Percentiles rank a stretch among this genome's conserved stretches.
Evolutionary conservation across 2,329 filamentous ascomycete genomes (phyloP).

Genomic region (Nigrograna mackinnonii): DNA sequence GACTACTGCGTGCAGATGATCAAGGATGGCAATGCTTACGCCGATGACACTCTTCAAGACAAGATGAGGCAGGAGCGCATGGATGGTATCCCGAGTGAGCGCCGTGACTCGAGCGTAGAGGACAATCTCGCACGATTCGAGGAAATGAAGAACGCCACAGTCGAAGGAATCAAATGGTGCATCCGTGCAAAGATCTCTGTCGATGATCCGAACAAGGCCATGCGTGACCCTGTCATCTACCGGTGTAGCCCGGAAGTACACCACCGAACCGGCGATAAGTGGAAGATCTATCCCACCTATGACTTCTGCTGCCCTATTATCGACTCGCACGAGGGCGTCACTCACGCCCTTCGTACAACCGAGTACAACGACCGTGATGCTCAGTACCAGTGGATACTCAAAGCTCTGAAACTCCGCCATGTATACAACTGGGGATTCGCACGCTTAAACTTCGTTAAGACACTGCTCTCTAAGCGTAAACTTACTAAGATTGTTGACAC

Average conservation of each 20-base stretch:
- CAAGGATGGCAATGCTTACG: constrained; percentile 85
- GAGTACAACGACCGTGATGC: constrained; percentile 88
- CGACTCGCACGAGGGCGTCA: constrained; percentile 79
- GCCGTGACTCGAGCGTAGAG: constrained; percentile 77
- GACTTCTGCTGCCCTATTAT: constrained; percentile 85
- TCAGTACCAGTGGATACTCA: constrained; percentile 85
- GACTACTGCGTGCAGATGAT: constrained; percentile 84
- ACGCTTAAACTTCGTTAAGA: constrained; percentile 81
- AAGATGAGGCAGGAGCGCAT: constrained; percentile 84
- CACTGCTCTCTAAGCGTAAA: constrained; percentile 84
- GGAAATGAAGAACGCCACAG: constrained; percentile 87
- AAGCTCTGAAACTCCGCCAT: constrained; percentile 71
- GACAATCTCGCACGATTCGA: constrained; percentile 86
- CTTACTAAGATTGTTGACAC: constrained; percentile 80
- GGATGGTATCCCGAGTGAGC: constrained; percentile 79
- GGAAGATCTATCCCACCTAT: constrained; percentile 89
- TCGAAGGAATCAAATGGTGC: constrained; percentile 81
- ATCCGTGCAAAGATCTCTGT: constrained; percentile 93
- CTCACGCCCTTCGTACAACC: constrained; percentile 80
- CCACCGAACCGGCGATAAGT: constrained; percentile 76
- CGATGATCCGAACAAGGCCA: constrained; percentile 91
- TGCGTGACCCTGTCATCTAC: constrained; percentile 97
- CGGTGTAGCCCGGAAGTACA: constrained; percentile 78
- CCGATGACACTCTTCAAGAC: constrained; percentile 90
- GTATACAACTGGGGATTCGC: constrained; percentile 87